A percentile compares a stretch with the other conserved stretches of the same genome.
Conservation (phyloP, 805 yeast species). For the Scheffersomyces amazonensis region DNA sequence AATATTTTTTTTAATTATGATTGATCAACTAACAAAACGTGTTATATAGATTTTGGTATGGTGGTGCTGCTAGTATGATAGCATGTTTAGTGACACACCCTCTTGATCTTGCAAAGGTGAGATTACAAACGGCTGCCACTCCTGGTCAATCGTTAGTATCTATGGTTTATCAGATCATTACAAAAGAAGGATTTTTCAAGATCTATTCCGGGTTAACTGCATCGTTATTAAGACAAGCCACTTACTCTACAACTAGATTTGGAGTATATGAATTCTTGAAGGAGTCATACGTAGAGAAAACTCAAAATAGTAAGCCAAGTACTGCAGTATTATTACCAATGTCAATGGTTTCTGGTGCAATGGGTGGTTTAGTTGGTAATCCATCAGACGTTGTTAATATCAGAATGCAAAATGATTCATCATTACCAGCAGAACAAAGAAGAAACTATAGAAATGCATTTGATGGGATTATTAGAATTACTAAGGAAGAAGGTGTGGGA, state of each 20-base stretch:
- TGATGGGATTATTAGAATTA: conserved; percentile 66
- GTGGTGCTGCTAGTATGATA: conserved; percentile 66
- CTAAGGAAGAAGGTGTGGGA: conserved; percentile 54
- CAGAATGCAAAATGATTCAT: conserved; percentile 86
- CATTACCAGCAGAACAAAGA: conserved; percentile 60
- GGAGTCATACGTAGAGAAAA: conserved; percentile 42
- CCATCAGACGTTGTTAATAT: conserved; percentile 87
- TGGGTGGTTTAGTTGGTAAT: conserved; percentile 84
- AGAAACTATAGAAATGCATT: conserved; percentile 76
- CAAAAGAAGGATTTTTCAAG: conserved; percentile 63
- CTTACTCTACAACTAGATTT: conserved; percentile 82
- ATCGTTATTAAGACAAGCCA: conserved; percentile 78
- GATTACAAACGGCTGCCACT: conserved; percentile 72
- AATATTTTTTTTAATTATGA: background rate
- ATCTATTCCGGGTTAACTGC: conserved; percentile 84
- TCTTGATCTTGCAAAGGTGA: conserved; percentile 80
- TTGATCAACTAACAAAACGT: background rate
- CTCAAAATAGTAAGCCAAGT: conserved; percentile 46
- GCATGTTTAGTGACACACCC: conserved; percentile 78
- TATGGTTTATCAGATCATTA: conserved; percentile 59
- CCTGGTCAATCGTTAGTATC: conserved; percentile 63
- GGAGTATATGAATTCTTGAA: conserved; percentile 82
- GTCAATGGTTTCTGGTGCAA: conserved; percentile 82
- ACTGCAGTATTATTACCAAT: conserved; percentile 63
- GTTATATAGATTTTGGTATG: conserved; percentile 49